These are phyloP conservation scores for Naumovozyma castellii DNA, from an alignment of 805 yeast genomes.

Conservation along the genomic window DNA sequence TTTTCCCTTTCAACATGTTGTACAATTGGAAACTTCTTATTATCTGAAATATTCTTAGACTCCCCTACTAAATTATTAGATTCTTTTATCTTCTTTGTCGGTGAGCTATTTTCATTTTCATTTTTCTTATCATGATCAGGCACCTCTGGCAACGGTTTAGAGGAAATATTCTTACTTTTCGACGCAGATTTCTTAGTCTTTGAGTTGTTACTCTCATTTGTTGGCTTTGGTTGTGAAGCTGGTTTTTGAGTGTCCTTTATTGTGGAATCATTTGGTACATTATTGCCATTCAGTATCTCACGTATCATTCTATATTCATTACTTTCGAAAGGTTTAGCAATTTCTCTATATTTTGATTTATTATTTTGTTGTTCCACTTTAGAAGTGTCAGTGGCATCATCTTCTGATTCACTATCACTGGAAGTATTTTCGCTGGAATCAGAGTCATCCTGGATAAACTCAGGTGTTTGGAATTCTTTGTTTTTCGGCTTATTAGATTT, in stretches of 20 bases:
- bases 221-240: no score
- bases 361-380: neutral
- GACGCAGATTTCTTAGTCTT: no score
- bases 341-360: neutral
- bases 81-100: slow-evolving; percentile 1
- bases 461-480: neutral
- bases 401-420: neutral
- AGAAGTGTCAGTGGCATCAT: neutral
- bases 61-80: neutral
- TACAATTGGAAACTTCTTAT: no score
- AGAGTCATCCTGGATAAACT: neutral
- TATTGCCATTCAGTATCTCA: no score
- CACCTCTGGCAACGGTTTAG: no score
- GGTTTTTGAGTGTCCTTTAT: no score
- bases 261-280: no score
- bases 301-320: neutral
- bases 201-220: no score
- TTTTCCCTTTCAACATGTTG: no score
- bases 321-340: neutral
- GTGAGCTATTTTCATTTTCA: no score
- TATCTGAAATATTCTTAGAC: neutral
- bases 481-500: slow-evolving; percentile 1
- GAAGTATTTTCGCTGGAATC: neutral
- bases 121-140: no score
- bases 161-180: no score